Evolutionary conservation across 2,329 filamentous ascomycete species (phyloP), one percentile per base, ranked within the genome.

Genomic region (Plenodomus lindquistii): DNA sequence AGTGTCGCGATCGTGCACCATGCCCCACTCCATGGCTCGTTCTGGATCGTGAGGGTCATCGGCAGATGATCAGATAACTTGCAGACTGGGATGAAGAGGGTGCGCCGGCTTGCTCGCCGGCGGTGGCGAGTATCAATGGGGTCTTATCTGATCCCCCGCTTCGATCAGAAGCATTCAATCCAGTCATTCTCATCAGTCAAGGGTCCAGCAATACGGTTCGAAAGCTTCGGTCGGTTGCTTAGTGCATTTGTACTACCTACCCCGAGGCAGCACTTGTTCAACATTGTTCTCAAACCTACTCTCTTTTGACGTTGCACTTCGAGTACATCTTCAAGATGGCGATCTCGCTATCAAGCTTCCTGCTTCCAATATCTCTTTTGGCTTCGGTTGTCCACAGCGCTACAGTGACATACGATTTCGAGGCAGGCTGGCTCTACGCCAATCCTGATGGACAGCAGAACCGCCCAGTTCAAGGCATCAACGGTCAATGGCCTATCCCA

Each of bases 401-500:
- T 9, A 77, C 72, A 1, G 73, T 78, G 40, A 76, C 70, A 19
- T 77, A 78, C 51, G 71, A 82, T 55, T 83, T 78, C 60, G 78
- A 83, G 54, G 71, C 83, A 54, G 77, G 72, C 13, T 84, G 81
- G 81, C 75, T 81, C 4, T 75, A 67, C 38, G 78, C 79, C 15
- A 81, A 82, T 54, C 81, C 81, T 9, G 81, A 83, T 67, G 79
- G 77, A n/a, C 63, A 77, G 48, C 55, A 63, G 18, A 74, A 73
- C 20, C 74, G 81, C n/a, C 73, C 77, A 2, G 73, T 75, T n/a
- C 81, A 91, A 43, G 82, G 86, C 31, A 88, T 91, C 72, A 91
- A 93, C 63, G 84, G 85, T 29, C 77, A 87, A 64, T 91, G 88
- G 70, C 89, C 89, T 0, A 81, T 89, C 0, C 89, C 89, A 5